Evolutionary conservation across 176 grass and related monocot species (phyloP), one percentile per base, ranked within the genome.

Genomic region (Oryza nivara): DNA sequence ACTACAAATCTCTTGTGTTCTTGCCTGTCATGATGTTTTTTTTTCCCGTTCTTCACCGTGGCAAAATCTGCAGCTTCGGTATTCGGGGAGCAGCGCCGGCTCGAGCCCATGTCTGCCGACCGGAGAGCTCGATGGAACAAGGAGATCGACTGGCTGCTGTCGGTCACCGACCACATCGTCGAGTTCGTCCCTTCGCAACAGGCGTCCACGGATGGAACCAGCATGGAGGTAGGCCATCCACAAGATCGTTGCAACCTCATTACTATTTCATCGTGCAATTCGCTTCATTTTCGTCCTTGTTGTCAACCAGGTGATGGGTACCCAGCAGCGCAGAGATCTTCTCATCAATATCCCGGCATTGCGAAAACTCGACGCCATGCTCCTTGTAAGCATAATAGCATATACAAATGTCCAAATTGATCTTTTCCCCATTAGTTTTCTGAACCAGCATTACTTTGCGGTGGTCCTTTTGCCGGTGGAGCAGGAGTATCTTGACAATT

Each of bases 331-430:
- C 22, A 79, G 41, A 47, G 95, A 98, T 86, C 91, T 98, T 20
- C 92, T 91, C 70, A 85, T 95, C 30, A 95, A 93, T 65, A 85
- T 98, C 79, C 92, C 95, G 14, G 95, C 95, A 73, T 82, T 95
- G 87, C 83, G 83, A 36, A 93, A 93, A 32, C 92, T 98, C 15
- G 91, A 98, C 40, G 89, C 79, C 0, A 93, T 93, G 95, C 95
- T 95, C 38, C 84, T 98, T 6, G 95, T 98, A 93, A 41, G 40
- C 7, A 8, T 41, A 41, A 41, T 41, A 84, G 86, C 49, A 84
- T 56, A 5, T 26, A 84, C 41, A 7, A 72, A 36, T 20, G 49
- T 1, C 3, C 51, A 58, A 26, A 20, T 26, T 26, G 22, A 28
- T 74, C 67, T 54, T 84, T 80, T 6, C 22, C 16, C 16, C 2